Evolutionary conservation across 495 filamentous ascomycete genomes (phyloP).

Genomic region (Xeromyces bisporus): DNA sequence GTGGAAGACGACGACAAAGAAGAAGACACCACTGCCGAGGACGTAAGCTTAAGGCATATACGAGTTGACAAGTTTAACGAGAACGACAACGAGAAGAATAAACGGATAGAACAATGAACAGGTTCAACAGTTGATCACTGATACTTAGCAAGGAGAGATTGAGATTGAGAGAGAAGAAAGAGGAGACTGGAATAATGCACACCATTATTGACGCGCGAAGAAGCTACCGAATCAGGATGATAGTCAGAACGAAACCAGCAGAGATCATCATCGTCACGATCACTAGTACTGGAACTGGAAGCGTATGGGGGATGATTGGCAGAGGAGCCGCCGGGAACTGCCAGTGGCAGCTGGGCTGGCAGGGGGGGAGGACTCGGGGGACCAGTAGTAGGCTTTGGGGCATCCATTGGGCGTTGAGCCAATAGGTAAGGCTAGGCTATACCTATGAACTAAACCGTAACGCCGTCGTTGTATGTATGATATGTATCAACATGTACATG

Average conservation of each 20-base stretch:
- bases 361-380: background rate
- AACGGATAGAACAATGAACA: no score
- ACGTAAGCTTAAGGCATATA: no score
- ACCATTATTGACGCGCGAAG: slow-evolving; percentile 1
- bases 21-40: background rate
- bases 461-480: no score
- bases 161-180: slow-evolving; percentile 7
- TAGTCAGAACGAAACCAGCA: slow-evolving; percentile 2
- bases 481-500: no score
- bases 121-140: no score
- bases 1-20: slow-evolving; percentile 7
- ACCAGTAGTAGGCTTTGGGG: background rate
- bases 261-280: slow-evolving; percentile 3
- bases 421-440: no score
- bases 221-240: background rate
- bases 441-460: no score
- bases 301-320: slow-evolving; percentile 2
- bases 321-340: slow-evolving; percentile 15
- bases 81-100: no score
- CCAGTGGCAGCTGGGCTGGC: slow-evolving; percentile 4
- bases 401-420: no score
- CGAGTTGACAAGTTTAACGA: no score
- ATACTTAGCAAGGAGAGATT: slow-evolving; percentile 6
- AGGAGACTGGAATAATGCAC: slow-evolving; percentile 5
- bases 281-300: background rate